Evolutionary conservation across 2,329 filamentous ascomycete genomes (phyloP), one percentile per base, ranked within the genome.

Genomic region (Clarireedia paspali): DNA sequence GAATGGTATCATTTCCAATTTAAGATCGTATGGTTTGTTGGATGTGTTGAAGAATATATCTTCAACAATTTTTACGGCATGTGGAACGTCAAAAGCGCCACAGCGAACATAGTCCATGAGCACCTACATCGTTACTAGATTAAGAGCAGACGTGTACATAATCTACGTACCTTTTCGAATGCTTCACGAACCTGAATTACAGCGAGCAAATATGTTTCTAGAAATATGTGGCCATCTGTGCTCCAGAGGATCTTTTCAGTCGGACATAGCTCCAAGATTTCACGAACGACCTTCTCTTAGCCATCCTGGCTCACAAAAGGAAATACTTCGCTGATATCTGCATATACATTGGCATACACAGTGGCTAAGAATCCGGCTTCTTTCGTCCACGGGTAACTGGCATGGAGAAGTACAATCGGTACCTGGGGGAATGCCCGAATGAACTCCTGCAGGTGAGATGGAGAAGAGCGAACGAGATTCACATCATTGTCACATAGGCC

Each of bases 241-340:
- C 87, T 90, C 82, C 87, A 92, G 0, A 92, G 71, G 0, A 94
- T 76, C 71, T 92, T 92, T 51, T 81, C 83, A 54, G 81, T 82
- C 0, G 89, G 89, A 23, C 84, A 86, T 4, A 92, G 70, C 68
- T 95, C 89, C 7, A 95, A 71, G 1, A 88, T 82, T 66, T 94
- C 81, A 46, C 84, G 81, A 12, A 95, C 62, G 1, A 90, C 79
- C 0, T 75, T 74, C 62, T 87, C 83, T 68, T 95, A 88, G 0
- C 88, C 90, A 57, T 89, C 83, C 49, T 85, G 80, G 60, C 85
- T 91, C 39, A 94, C 70, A 70, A 84, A 85, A 0, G 89, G 89
- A 58, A 94, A 95, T 0, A 94, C 85, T 66, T 91, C 86, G 1
- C 90, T 89, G 53, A 95, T 82, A 66, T 95, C 90, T 12, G 89